Conservation (phyloP, 257 asterid species). For the Capsicum rhomboideum region DNA sequence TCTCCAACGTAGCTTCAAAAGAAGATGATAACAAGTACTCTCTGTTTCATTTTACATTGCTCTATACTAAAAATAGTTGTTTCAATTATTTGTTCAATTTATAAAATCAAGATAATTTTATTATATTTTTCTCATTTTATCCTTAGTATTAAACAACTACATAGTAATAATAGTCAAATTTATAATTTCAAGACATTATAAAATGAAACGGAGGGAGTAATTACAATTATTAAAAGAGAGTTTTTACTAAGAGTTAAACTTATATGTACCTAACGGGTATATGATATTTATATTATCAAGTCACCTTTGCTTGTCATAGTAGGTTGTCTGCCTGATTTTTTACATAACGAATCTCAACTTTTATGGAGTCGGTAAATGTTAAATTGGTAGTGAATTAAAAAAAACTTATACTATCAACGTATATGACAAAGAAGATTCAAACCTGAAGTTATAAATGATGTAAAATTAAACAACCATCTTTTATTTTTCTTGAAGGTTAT, state of each 20-base stretch:
- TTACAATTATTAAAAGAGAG: no score
- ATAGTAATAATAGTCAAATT: no score
- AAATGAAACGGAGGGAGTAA: no score
- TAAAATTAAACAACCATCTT: not conserved
- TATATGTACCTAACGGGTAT: not conserved
- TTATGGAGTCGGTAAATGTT: not conserved
- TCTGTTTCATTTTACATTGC: not conserved
- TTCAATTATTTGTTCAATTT: no score
- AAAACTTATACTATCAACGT: not conserved
- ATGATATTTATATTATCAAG: no score
- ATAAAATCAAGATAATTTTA: no score
- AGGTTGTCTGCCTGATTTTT: no score
- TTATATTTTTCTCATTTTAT: no score
- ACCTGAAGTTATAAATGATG: not conserved
- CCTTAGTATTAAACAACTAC: no score
- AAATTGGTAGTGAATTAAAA: not conserved
- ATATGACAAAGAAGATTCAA: not conserved
- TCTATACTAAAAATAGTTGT: no score
- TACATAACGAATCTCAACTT: not conserved
- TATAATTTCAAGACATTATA: no score
- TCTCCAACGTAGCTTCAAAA: not conserved
- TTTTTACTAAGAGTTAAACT: not conserved
- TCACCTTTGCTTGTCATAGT: not conserved
- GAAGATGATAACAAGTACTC: not conserved
- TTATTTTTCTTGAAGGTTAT: not conserved